These are phyloP conservation scores for Lachnellula hyalina DNA, from an alignment of 2,329 filamentous ascomycete species.

Conservation along the genomic window DNA sequence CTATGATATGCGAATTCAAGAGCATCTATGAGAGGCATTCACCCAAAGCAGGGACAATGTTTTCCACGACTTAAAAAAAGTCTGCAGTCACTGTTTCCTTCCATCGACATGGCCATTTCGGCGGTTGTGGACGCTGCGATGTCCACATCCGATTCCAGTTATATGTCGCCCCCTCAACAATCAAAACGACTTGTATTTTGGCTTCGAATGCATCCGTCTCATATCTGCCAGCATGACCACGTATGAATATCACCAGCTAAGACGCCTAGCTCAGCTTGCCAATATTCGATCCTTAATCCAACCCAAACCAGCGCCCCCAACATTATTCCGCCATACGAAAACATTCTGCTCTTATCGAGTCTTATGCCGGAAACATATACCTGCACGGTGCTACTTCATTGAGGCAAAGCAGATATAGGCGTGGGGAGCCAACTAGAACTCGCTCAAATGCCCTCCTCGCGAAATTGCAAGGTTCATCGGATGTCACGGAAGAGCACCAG, in stretches of 20 bases:
- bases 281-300: slow-evolving; percentile 1
- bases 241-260: neutral
- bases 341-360: neutral
- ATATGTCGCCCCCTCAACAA: neutral
- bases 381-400: neutral
- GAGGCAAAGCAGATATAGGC: neutral
- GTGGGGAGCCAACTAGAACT: neutral
- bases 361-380: neutral
- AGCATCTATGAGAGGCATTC: slow-evolving; percentile 17
- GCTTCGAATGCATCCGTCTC: neutral
- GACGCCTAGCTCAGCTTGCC: neutral
- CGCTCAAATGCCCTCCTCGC: slow-evolving; percentile 4
- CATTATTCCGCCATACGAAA: neutral
- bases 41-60: neutral
- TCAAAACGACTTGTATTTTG: too few relatives aligned
- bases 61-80: slow-evolving; percentile 15
- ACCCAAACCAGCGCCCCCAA: slow-evolving; percentile 10
- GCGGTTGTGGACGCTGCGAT: neutral
- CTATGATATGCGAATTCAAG: slow-evolving; percentile 22
- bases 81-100: slow-evolving; percentile 13
- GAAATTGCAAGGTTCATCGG: neutral
- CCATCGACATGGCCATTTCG: slow-evolving; percentile 11
- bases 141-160: neutral
- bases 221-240: neutral
- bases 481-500: neutral